These are phyloP conservation scores for Colletotrichum cuscutae DNA, from an alignment of 2,329 filamentous ascomycete genomes.

Conservation along the genomic window DNA sequence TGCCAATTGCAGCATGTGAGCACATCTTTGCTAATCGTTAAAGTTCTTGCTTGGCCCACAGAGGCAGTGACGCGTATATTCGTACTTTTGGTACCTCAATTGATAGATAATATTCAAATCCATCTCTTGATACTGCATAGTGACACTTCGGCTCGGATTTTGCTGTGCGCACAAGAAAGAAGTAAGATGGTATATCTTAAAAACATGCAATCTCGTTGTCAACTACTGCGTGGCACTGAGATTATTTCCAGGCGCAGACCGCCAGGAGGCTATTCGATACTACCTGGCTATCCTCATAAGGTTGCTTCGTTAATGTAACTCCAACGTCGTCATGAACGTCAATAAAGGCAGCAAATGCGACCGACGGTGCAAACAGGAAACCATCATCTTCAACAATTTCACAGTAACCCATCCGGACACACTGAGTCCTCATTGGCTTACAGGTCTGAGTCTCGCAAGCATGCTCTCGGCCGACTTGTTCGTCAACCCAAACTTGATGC, in stretches of 20 bases:
- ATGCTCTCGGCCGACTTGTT: not conserved
- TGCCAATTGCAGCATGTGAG: not conserved
- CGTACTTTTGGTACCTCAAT: too few species aligned
- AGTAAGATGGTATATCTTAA: too few species aligned
- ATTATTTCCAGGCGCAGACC: too few species aligned
- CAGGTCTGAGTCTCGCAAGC: not conserved
- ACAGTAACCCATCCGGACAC: not conserved
- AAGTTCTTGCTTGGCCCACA: not conserved
- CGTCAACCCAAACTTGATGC: conserved; percentile 24
- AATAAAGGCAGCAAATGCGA: not conserved
- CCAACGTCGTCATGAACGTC: not conserved
- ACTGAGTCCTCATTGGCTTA: not conserved
- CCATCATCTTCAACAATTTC: not conserved
- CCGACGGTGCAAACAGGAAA: not conserved
- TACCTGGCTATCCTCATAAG: too few species aligned
- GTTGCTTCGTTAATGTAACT: not conserved
- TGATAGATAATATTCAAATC: too few species aligned
- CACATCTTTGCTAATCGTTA: not conserved
- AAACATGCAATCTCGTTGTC: too few species aligned
- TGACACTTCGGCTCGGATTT: too few species aligned
- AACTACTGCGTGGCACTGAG: too few species aligned
- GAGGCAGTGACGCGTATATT: too few species aligned
- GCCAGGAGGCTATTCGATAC: too few species aligned
- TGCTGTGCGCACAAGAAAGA: too few species aligned
- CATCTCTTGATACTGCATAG: too few species aligned